Evolutionary conservation across 208 protist species (phyloP).

Genomic region (Ichthyophonus hoferi): DNA sequence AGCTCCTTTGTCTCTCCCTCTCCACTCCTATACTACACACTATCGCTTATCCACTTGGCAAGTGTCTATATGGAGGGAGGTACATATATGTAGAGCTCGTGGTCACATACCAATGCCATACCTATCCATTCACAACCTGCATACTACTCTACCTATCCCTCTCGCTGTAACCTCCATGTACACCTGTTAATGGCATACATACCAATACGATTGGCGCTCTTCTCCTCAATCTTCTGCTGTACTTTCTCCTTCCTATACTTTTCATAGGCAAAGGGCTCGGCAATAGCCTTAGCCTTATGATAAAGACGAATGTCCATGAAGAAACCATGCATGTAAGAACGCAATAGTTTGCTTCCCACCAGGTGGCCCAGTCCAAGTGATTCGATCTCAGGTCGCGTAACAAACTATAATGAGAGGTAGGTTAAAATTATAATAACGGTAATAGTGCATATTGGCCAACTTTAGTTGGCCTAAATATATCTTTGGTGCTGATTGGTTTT

Average conservation of each 20-base stretch:
- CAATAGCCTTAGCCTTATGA: constrained; percentile 58
- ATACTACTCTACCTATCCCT: not conserved
- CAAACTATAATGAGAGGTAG: too few relatives aligned
- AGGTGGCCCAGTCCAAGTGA: constrained; percentile 72
- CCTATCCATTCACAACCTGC: not conserved
- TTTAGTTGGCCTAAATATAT: too few relatives aligned
- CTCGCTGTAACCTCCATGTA: not conserved
- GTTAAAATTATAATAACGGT: too few relatives aligned
- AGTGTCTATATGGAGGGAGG: too few relatives aligned
- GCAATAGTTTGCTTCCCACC: constrained; percentile 81
- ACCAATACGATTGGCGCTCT: constrained; percentile 48
- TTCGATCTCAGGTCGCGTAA: constrained; percentile 86
- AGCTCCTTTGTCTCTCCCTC: not conserved
- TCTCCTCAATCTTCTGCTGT: constrained; percentile 51
- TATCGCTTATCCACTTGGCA: too few relatives aligned
- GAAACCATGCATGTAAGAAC: constrained; percentile 93
- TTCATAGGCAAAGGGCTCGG: constrained; percentile 82
- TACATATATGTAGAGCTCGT: too few relatives aligned
- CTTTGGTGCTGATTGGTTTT: too few relatives aligned
- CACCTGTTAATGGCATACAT: not conserved
- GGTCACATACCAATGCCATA: too few relatives aligned
- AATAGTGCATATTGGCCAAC: too few relatives aligned
- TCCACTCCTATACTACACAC: not conserved
- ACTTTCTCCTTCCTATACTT: constrained; percentile 52
- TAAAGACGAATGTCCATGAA: constrained; percentile 83